These are phyloP conservation scores for Aspergillus luchuensis DNA, from an alignment of 2,329 filamentous ascomycete species.

Conservation along the genomic window DNA sequence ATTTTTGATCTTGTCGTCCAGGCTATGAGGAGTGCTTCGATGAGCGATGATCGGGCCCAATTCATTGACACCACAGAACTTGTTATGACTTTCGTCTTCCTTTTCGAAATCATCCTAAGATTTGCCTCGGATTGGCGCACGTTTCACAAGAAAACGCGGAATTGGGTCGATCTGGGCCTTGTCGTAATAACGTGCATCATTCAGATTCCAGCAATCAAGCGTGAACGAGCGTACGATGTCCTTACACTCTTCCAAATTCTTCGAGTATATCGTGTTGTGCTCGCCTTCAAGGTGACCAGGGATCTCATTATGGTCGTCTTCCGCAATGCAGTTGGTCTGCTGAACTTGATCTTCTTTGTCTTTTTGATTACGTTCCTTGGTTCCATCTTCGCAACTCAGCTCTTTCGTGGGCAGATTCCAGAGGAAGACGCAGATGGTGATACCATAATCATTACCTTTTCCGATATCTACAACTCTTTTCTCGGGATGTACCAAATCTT, in stretches of 20 bases:
- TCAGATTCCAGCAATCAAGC: slow-evolving; percentile 76
- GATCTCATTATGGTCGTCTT: slow-evolving; percentile 84
- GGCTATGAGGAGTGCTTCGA: slow-evolving; percentile 72
- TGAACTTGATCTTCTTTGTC: slow-evolving; percentile 93
- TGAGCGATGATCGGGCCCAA: slow-evolving; percentile 61
- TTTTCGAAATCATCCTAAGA: slow-evolving; percentile 79
- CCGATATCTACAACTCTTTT: slow-evolving; percentile 92
- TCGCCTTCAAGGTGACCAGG: slow-evolving; percentile 83
- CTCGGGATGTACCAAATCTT: slow-evolving; percentile 97
- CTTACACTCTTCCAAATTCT: slow-evolving; percentile 91
- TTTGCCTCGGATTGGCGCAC: slow-evolving; percentile 76
- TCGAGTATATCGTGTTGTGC: slow-evolving; percentile 85
- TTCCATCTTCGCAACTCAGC: slow-evolving; percentile 87
- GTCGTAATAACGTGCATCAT: slow-evolving; percentile 83
- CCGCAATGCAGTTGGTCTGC: slow-evolving; percentile 86
- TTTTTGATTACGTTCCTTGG: slow-evolving; percentile 93
- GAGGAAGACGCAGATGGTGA: slow-evolving; percentile 62
- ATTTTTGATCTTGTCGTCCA: slow-evolving; percentile 77
- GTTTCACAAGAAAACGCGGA: slow-evolving; percentile 73
- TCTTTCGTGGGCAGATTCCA: slow-evolving; percentile 86
- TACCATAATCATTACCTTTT: slow-evolving; percentile 72
- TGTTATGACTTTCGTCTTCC: slow-evolving; percentile 73
- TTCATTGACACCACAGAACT: slow-evolving; percentile 76
- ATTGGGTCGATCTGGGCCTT: slow-evolving; percentile 77
- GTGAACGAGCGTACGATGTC: slow-evolving; percentile 76